phyloP scores from a whole-genome alignment of 345 rosid species.

The Eucalyptus regnans region DNA sequence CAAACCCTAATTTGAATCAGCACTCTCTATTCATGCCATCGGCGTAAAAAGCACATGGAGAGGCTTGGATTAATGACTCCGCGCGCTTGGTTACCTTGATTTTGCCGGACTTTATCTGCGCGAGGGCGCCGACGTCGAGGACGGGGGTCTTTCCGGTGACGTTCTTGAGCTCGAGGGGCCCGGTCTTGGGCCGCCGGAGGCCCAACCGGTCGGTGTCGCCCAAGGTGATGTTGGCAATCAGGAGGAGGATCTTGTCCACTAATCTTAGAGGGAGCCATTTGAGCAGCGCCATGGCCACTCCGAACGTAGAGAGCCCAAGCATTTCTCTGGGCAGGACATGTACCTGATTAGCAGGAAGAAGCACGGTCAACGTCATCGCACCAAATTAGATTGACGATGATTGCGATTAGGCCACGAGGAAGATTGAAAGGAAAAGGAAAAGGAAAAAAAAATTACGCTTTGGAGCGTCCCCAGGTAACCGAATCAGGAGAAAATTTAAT shows the following conservation, averaged over 20 bases:
- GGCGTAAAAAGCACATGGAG: not conserved
- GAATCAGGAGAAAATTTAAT: not conserved
- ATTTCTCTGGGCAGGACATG: slow-evolving; percentile 58
- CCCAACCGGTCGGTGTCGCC: slow-evolving; percentile 48
- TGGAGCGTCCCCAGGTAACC: not conserved
- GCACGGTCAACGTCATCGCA: not conserved
- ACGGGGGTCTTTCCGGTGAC: slow-evolving; percentile 58
- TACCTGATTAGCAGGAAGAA: slow-evolving; percentile 14
- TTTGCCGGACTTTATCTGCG: slow-evolving; percentile 41
- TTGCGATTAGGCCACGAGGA: not conserved
- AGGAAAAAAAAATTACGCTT: not conserved
- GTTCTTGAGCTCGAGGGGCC: slow-evolving; percentile 55
- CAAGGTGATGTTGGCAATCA: slow-evolving; percentile 23
- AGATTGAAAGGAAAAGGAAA: not conserved
- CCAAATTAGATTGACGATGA: not conserved
- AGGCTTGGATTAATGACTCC: not conserved
- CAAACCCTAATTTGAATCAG: not conserved
- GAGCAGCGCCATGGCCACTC: slow-evolving; percentile 43
- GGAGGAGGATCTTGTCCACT: slow-evolving; percentile 46
- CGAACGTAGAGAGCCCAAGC: slow-evolving; percentile 55
- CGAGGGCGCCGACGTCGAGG: slow-evolving; percentile 50
- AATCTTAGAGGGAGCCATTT: slow-evolving; percentile 39
- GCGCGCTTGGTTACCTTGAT: slow-evolving; percentile 28
- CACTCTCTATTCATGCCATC: not conserved
- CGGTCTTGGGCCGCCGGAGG: slow-evolving; percentile 45